Evolutionary conservation across 2,329 filamentous ascomycete genomes (phyloP), one percentile per base, ranked within the genome.

Genomic region (Plectosphaerella cucumerina): DNA sequence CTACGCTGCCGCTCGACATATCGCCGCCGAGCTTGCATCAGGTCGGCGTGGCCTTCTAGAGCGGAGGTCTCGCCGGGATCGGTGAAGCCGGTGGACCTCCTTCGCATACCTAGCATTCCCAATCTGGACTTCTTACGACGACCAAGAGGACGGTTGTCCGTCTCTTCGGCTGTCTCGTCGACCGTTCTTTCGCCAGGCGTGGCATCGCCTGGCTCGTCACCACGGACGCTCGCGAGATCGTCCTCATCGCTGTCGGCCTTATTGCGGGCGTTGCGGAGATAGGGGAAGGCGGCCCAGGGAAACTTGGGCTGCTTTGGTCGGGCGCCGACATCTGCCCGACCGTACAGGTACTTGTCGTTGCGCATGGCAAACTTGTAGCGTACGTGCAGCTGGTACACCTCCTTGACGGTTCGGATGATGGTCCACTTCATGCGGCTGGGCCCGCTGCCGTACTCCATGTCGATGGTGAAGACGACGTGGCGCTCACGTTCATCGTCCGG

Each of bases 371-470:
- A 77, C 65, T 94, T 96, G 78, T 97, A 99, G 60, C 95, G 92
- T 62, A 91, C 77, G 69, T 99, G 94, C 34, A 99, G 75, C 60
- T 97, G 96, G 59, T 90, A 84, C 60, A 99, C 96, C 65, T 99
- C 94, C 59, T 84, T 80, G 37, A 97, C 81, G 10, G 90, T 92
- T 49, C 94, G 82, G 61, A 90, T 85, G 52, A 99, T 89, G 17
- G 89, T 86, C 94, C 94, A 99, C 64, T 89, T 90, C 95, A 99
- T 97, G 51, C 94, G 82, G 50, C 93, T 97, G 50, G 94, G 83
- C 1, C 94, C 95, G 64, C 89, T 97, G 14, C 94, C 94, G 65
- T 99, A 99, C 65, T 99, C 94, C 15, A 99, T 76, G 60, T 96
- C 90, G 50, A 99, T 92, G 43, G 86, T 87, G 67, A 97, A 96